Evolutionary conservation across 2,329 filamentous ascomycete genomes (phyloP), one percentile per base, ranked within the genome.

Genomic region (Calonectria pseudoreteaudii): DNA sequence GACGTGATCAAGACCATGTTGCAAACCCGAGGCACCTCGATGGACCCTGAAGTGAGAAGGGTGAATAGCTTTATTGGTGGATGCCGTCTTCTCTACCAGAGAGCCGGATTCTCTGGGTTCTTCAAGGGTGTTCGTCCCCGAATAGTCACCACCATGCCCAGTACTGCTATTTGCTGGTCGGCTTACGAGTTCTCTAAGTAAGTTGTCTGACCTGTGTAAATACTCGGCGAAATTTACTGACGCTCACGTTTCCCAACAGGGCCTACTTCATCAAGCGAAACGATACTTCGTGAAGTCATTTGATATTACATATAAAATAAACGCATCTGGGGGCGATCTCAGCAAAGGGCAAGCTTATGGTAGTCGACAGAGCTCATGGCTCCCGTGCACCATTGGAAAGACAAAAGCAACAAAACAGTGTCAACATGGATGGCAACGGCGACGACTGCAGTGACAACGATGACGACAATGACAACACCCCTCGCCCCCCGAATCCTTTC

Each of bases 141-240:
- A 81, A 93, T 99, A 62, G 93, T 99, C 75, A 98, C 96, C 14
- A 98, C 97, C 1, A 98, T 98, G 94, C 97, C 97, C 26, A 98
- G 96, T 86, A 99, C 97, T 41, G 97, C 97, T n/a, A 99, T 99
- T 82, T 99, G 97, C 89, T 99, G 97, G 97, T 97, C 91, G 49
- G 91, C 91, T 36, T 93, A 93, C 79, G 91, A 93, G 81, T 91
- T 91, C 76, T 93, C 90, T 79, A 93, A 93, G 91, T 93, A 85
- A 81, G 90, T 86, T 28, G 2, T 44, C 7, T 28, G 20, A n/a
- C 14, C 13, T 14, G 26, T 2, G 14, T n/a, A 20, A 20, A 16
- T 26, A 2, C n/a, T 14, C 9, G 14, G 28, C 16, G 31, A 14
- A 18, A 44, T 30, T 64, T 62, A 18, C 73, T 78, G 53, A 75